Base-by-base conservation (phyloP, 2,329 filamentous ascomycete genomes). In the Aspergillus tanneri region DNA sequence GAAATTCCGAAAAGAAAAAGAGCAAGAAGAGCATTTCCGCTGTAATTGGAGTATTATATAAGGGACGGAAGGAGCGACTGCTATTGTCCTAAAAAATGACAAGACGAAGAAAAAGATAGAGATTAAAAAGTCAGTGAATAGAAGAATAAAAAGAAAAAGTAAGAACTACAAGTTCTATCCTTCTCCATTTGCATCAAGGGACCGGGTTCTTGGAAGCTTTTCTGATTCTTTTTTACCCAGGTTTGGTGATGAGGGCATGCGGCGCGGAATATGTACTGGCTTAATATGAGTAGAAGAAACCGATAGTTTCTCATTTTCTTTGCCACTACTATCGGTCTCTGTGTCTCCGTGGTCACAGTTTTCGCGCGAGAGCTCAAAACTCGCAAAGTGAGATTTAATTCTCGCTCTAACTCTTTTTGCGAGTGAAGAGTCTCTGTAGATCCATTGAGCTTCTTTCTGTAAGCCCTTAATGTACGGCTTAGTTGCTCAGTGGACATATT, bases 401-500 rank as follows among this genome's bases (percentile, higher is more conserved):
- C 82, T 18, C 73, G 71, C 54, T 84, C 79, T 2, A 85, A 68
- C 45, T 83, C 81, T 42, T 72, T 73, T 1, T 77, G 70, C 1
- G 73, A 66, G 32, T 80, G 74, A 21, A 82, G 64, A 9, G 64
- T 66, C 18, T 81, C 77, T 1, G 64, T 71, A 22, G 72, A 74
- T 5, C 71, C 71, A 14, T 74, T 71, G 2, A 84, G 71, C 49
- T 81, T 81, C 61, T 82, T 83, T 14, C 81, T 73, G 57, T 83
- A 85, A 0, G 77, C 74, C 37, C 77, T 75, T 3, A 85, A 67
- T 5, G 77, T 79, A 28, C 79, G 76, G 59, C 77, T 80, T 2
- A 84, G 68, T 47, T 80, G 77, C 50, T 84, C 81, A 0, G 80
- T 84, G 2, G 77, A 77, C 53, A 71, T 70, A 8, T 74, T 72